phyloP scores from a whole-genome alignment of 768 basidiomycete species.

The Russula compacta region DNA sequence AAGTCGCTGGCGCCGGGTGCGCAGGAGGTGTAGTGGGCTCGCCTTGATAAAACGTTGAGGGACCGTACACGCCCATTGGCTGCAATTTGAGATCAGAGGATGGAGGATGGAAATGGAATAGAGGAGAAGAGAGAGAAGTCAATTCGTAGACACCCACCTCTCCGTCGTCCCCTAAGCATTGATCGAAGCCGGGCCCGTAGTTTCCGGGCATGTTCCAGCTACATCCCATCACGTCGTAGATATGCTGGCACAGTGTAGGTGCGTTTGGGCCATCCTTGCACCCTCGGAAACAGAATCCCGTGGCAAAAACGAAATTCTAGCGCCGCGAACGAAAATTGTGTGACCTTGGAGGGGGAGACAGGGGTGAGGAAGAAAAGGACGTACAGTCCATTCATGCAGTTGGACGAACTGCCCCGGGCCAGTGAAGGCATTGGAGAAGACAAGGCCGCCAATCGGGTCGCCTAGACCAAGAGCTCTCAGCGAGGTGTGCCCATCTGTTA shows the following conservation, averaged over 20 bases:
- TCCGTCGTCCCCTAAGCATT: background rate
- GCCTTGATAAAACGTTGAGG: background rate
- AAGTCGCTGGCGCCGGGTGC: background rate
- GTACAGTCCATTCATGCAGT: background rate
- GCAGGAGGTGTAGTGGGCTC: background rate
- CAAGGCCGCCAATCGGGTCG: background rate
- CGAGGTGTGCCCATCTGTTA: too few species aligned
- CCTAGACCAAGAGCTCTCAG: background rate
- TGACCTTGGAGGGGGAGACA: background rate
- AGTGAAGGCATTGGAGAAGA: background rate
- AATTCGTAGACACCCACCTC: background rate
- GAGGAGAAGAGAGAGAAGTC: too few species aligned
- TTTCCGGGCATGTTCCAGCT: background rate
- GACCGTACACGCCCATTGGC: background rate
- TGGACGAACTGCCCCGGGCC: background rate
- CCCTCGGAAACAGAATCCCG: background rate
- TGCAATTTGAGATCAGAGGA: background rate
- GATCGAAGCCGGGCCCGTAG: background rate
- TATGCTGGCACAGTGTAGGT: background rate
- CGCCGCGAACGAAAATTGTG: background rate
- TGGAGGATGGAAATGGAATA: background rate
- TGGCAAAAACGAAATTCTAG: background rate
- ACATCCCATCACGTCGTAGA: background rate
- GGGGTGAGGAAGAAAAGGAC: background rate
- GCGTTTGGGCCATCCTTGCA: background rate